Base-by-base conservation (phyloP, 148 eudicot species). In the Bassia scoparia region DNA sequence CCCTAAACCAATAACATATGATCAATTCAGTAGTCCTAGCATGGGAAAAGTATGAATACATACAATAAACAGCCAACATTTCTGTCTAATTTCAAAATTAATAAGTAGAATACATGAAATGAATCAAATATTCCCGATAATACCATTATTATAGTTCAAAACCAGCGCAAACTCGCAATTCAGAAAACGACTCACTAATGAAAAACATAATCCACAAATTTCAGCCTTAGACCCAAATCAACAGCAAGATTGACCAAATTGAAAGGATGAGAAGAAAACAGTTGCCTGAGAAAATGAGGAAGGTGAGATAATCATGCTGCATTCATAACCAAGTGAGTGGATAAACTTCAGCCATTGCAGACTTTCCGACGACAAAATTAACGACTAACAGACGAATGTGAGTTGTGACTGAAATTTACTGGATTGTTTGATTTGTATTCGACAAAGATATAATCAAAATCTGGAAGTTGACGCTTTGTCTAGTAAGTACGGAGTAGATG, bases 211-310 rank as follows among this genome's bases (percentile, higher is more conserved):
- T 50, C 50, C 31, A 7, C n/a, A 14, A 37, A 13, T 46, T 4
- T 0, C 49, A 18, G 31, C 44, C 71, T 59, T 50, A 68, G 7
- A 27, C 18, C 3, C 20, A 29, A 17, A 43, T n/a, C n/a, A 16
- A 5, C 44, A 35, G 27, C n/a, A 68, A 44, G 16, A 20, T 27
- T 26, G 67, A 35, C 3, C 31, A 69, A 30, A 17, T 30, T 7
- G 1, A 6, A 49, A 30, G 37, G 21, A 67, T 67, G n/a, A 3
- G 29, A 49, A 9, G 27, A 61, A 52, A 52, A 61, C 52, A 33
- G 30, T 52, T 52, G 29, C 72, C 72, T 33, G 72, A 18, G 27
- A 68, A 21, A 69, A 69, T 31, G 72, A 33, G 61, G 60, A 23
- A 33, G 60, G 48, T 31, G 72, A 50, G 20, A 33, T 27, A 69